phyloP scores from a whole-genome alignment of 768 basidiomycete species.

The Lactarius tabidus region DNA sequence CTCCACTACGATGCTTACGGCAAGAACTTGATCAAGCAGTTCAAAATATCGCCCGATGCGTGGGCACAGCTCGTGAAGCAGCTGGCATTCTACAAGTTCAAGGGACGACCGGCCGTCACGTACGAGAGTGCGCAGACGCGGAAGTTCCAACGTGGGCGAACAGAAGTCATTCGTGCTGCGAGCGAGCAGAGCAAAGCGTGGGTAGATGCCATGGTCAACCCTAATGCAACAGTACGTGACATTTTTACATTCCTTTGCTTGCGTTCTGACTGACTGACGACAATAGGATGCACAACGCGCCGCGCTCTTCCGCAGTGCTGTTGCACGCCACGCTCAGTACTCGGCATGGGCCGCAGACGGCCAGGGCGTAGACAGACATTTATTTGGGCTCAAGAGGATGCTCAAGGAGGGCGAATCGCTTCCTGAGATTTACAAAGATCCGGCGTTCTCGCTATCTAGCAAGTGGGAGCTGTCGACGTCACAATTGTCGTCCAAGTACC shows the following conservation, averaged over 20 bases:
- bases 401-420: slow-evolving; percentile 65
- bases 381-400: slow-evolving; percentile 89
- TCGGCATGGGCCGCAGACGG: slow-evolving; percentile 90
- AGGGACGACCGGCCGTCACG: slow-evolving; percentile 65
- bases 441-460: slow-evolving; percentile 58
- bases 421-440: slow-evolving; percentile 73
- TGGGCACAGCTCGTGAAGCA: slow-evolving; percentile 96
- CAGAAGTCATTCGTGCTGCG: slow-evolving; percentile 89
- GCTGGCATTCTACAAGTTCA: slow-evolving; percentile 89
- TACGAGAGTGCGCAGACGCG: slow-evolving; percentile 96
- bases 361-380: slow-evolving; percentile 91
- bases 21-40: slow-evolving; percentile 77
- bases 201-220: slow-evolving; percentile 84
- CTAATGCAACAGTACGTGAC: slow-evolving; percentile 42
- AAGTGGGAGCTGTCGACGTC: slow-evolving; percentile 96
- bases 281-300: slow-evolving; percentile 53
- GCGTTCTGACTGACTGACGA: neutral
- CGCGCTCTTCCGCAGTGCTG: slow-evolving; percentile 69
- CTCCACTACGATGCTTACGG: slow-evolving; percentile 56
- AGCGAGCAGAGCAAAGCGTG: slow-evolving; percentile 81
- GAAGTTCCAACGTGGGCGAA: slow-evolving; percentile 85
- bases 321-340: slow-evolving; percentile 81
- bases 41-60: slow-evolving; percentile 86
- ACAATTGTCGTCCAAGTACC: slow-evolving; percentile 72
- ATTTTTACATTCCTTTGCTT: neutral